Evolutionary conservation across 257 asterid genomes (phyloP).

Genomic region (Lycium barbarum): DNA sequence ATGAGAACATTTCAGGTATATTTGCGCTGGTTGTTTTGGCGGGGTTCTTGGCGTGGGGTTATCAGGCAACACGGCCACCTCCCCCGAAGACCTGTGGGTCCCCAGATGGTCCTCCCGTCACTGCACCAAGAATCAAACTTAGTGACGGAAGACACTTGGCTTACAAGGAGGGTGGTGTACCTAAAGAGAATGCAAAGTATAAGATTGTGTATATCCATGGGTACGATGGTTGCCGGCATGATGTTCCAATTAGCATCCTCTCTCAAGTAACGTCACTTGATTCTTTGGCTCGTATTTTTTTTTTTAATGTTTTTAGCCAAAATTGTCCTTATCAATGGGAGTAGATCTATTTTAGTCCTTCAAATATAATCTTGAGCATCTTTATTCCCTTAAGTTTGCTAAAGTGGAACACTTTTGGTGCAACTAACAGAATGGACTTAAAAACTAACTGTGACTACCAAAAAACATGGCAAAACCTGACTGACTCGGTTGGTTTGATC

Average conservation of each 20-base stretch:
- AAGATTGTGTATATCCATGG: conserved; percentile 76
- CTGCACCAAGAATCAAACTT: conserved; percentile 78
- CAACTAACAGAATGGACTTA: no score
- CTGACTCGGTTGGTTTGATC: no score
- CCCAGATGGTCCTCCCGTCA: conserved; percentile 66
- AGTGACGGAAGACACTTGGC: conserved; percentile 87
- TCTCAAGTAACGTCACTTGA: conserved; percentile 55
- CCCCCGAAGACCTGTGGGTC: conserved; percentile 74
- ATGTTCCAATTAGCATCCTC: conserved; percentile 45
- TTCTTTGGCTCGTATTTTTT: neutral
- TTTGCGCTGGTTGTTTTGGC: conserved; percentile 63
- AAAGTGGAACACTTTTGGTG: no score
- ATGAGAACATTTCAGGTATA: conserved; percentile 57
- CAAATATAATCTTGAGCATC: no score
- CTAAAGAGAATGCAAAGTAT: conserved; percentile 66
- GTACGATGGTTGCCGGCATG: conserved; percentile 59
- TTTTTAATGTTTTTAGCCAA: no score
- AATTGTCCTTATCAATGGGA: no score
- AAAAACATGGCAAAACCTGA: no score
- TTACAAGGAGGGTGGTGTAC: conserved; percentile 74
- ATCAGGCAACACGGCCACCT: conserved; percentile 75
- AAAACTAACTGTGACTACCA: no score
- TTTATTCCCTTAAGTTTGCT: no score
- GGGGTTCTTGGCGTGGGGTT: conserved; percentile 80
- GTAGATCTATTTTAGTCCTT: no score